Conservation (phyloP, 2,329 filamentous ascomycete species). For the Fusarium drepaniforme region DNA sequence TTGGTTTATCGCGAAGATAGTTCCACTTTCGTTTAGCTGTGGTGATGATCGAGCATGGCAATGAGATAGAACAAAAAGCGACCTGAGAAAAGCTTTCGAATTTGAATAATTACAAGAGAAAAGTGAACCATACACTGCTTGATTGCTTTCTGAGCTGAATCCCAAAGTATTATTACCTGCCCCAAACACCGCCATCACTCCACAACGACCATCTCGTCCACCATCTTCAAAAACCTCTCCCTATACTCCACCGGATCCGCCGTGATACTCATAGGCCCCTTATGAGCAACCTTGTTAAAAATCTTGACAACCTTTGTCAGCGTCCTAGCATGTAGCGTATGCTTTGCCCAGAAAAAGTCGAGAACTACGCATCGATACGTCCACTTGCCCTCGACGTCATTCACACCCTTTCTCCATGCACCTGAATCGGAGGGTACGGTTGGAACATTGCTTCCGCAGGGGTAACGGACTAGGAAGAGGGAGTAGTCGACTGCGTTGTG, state of each 20-base stretch:
- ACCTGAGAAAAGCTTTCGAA: background rate
- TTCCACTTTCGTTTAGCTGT: background rate
- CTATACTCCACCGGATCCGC: slow-evolving; percentile 77
- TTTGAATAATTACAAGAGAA: background rate
- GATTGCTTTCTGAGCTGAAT: too few relatives aligned
- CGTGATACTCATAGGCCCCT: slow-evolving; percentile 82
- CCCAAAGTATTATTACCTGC: too few relatives aligned
- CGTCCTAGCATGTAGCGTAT: slow-evolving; percentile 73
- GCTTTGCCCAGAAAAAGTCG: slow-evolving; percentile 85
- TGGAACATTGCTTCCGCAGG: slow-evolving; percentile 11
- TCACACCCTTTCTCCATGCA: slow-evolving; percentile 71
- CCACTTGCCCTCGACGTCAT: slow-evolving; percentile 73
- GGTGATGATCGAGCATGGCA: background rate
- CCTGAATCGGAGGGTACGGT: slow-evolving; percentile 34
- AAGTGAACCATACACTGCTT: too few relatives aligned
- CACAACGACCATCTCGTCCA: slow-evolving; percentile 55
- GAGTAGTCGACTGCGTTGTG: slow-evolving; percentile 81
- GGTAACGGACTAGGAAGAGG: slow-evolving; percentile 73
- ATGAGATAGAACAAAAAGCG: background rate
- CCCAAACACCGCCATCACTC: too few relatives aligned
- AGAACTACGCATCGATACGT: slow-evolving; percentile 76
- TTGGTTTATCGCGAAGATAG: background rate
- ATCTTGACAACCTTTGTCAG: slow-evolving; percentile 75
- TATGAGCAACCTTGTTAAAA: slow-evolving; percentile 72
- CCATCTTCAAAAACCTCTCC: slow-evolving; percentile 63